phyloP scores from a whole-genome alignment of 345 rosid species.

The Conringia planisiliqua region DNA sequence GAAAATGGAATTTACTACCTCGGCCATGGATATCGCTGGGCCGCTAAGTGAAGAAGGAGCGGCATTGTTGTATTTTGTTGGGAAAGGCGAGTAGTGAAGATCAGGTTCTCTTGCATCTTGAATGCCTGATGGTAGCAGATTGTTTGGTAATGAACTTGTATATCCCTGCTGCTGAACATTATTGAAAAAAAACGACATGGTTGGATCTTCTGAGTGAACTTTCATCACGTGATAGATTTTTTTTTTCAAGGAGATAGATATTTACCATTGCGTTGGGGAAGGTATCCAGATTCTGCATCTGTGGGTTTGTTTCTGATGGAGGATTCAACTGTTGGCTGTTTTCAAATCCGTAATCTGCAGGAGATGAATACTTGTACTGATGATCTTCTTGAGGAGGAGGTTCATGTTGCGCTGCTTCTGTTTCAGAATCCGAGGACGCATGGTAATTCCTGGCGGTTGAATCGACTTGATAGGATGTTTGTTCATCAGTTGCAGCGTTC shows the following conservation, averaged over 20 bases:
- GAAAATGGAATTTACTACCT: constrained; percentile 40
- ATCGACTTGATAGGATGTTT: constrained; percentile 39
- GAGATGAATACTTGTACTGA: constrained; percentile 56
- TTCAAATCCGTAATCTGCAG: constrained; percentile 64
- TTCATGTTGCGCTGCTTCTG: constrained; percentile 64
- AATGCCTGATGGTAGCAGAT: constrained; percentile 22
- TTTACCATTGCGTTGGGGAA: constrained; percentile 72
- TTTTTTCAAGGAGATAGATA: neutral
- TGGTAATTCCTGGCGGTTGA: constrained; percentile 50
- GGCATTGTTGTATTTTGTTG: constrained; percentile 53
- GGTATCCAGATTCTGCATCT: constrained; percentile 59
- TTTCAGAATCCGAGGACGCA: constrained; percentile 51
- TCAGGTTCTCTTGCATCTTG: constrained; percentile 71
- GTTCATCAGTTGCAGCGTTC: constrained; percentile 50
- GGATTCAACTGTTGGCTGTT: constrained; percentile 54
- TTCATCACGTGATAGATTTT: neutral
- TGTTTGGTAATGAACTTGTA: too few relatives aligned
- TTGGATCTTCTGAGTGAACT: neutral
- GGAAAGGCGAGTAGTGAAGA: constrained; percentile 77
- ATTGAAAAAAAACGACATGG: neutral
- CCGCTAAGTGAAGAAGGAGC: constrained; percentile 55
- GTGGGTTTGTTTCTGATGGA: constrained; percentile 56
- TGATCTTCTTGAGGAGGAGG: constrained; percentile 56
- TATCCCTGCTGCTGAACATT: constrained; percentile 38
- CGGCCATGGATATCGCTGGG: constrained; percentile 64